Evolutionary conservation across 441 rosid species (phyloP).

Genomic region (Jatropha podagrica): DNA sequence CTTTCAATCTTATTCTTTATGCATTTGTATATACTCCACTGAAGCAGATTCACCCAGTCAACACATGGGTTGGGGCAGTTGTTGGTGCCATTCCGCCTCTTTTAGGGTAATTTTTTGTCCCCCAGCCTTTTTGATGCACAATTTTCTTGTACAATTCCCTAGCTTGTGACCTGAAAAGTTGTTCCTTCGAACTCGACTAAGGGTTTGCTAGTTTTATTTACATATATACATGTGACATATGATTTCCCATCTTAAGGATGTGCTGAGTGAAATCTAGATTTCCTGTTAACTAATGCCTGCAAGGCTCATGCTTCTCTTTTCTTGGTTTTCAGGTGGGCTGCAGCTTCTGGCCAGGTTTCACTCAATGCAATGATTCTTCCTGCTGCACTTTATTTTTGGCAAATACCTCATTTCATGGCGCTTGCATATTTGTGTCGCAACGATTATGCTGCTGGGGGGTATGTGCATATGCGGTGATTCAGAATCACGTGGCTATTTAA

Average conservation of each 20-base stretch:
- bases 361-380: slow-evolving; percentile 78
- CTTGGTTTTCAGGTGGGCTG: slow-evolving; percentile 73
- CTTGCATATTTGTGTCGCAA: slow-evolving; percentile 82
- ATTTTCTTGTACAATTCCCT: not conserved
- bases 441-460: slow-evolving; percentile 99
- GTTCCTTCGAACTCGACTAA: not conserved
- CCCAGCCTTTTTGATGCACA: not conserved
- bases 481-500: not conserved
- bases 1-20: slow-evolving; percentile 84
- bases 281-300: not conserved
- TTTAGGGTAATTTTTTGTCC: slow-evolving; percentile 54
- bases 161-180: not conserved
- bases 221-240: not conserved
- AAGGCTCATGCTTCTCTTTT: slow-evolving; percentile 24
- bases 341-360: slow-evolving; percentile 76
- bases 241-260: not conserved
- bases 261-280: not conserved
- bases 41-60: slow-evolving; percentile 96
- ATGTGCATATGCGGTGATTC: slow-evolving; percentile 28
- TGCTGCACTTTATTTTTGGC: slow-evolving; percentile 97
- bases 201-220: not conserved
- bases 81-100: slow-evolving; percentile 95
- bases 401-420: slow-evolving; percentile 99
- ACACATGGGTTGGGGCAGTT: slow-evolving; percentile 98
- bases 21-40: slow-evolving; percentile 96